Conservation (phyloP, 179 eudicot genomes). For the Heliamphora ciliata region DNA sequence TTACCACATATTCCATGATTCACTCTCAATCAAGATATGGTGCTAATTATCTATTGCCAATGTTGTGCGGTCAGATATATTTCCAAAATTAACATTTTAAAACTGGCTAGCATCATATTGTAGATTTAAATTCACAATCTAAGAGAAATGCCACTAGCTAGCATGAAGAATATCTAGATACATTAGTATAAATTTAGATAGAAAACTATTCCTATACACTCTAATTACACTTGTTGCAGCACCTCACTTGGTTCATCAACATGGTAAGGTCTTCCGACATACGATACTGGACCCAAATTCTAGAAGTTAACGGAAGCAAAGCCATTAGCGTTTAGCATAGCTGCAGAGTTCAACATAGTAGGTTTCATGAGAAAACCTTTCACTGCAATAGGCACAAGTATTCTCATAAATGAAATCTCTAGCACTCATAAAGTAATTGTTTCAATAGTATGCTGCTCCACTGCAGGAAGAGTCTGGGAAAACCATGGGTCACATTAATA, state of each 20-base stretch:
- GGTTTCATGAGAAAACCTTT: neutral
- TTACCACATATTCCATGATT: too few relatives aligned
- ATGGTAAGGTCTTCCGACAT: conserved; percentile 33
- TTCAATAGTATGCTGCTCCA: neutral
- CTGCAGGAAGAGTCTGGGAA: neutral
- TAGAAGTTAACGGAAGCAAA: conserved; percentile 1
- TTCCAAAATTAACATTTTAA: too few relatives aligned
- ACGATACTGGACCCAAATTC: conserved; percentile 17
- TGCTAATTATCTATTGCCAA: too few relatives aligned
- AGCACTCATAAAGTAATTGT: neutral
- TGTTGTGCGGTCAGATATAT: too few relatives aligned
- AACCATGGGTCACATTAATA: neutral
- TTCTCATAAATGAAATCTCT: neutral
- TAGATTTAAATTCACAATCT: neutral
- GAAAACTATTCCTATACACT: conserved; percentile 46
- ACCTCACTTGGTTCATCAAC: conserved; percentile 43
- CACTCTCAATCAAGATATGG: too few relatives aligned
- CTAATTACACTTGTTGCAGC: conserved; percentile 42
- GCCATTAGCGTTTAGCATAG: neutral
- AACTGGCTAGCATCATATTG: too few relatives aligned
- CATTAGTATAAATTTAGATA: neutral
- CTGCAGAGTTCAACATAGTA: neutral
- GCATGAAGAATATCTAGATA: neutral
- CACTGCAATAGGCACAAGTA: neutral
- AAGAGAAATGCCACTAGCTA: neutral